Conservation (phyloP, 306 rosid genomes). For the Parietaria judaica region DNA sequence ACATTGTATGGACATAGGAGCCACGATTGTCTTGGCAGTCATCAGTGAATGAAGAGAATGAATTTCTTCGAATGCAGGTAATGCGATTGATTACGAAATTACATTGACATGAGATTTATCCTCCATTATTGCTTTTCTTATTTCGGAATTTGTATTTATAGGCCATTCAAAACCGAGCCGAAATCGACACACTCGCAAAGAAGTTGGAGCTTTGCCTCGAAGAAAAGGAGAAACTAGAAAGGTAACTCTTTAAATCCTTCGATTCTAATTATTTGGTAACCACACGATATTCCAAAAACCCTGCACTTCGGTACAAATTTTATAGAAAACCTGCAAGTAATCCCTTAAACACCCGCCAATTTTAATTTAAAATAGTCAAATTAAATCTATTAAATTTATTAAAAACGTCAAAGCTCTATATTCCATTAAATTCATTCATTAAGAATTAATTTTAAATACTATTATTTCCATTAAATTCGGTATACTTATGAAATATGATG, state of each 20-base stretch:
- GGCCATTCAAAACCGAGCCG: slow-evolving; percentile 90
- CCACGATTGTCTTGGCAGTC: slow-evolving; percentile 59
- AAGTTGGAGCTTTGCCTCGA: slow-evolving; percentile 54
- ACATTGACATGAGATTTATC: slow-evolving; percentile 12
- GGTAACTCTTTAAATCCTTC: slow-evolving; percentile 21
- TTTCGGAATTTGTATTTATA: slow-evolving; percentile 16
- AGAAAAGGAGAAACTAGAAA: slow-evolving; percentile 56
- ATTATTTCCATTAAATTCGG: too few species aligned
- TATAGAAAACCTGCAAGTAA: not conserved
- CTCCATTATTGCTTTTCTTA: not conserved
- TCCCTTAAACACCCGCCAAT: too few species aligned
- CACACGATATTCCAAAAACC: not conserved
- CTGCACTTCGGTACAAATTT: not conserved
- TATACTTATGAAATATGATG: too few species aligned
- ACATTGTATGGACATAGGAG: slow-evolving; percentile 30
- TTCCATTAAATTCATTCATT: too few species aligned
- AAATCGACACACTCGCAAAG: slow-evolving; percentile 57
- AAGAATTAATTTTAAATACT: too few species aligned
- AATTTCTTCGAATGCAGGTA: slow-evolving; percentile 90
- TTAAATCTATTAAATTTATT: too few species aligned
- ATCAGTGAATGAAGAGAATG: slow-evolving; percentile 73
- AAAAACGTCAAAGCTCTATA: too few species aligned
- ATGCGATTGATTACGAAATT: not conserved
- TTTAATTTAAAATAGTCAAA: too few species aligned
- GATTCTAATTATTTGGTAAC: not conserved